Evolutionary conservation across 441 rosid species (phyloP).

Genomic region (Geranium incanum): DNA sequence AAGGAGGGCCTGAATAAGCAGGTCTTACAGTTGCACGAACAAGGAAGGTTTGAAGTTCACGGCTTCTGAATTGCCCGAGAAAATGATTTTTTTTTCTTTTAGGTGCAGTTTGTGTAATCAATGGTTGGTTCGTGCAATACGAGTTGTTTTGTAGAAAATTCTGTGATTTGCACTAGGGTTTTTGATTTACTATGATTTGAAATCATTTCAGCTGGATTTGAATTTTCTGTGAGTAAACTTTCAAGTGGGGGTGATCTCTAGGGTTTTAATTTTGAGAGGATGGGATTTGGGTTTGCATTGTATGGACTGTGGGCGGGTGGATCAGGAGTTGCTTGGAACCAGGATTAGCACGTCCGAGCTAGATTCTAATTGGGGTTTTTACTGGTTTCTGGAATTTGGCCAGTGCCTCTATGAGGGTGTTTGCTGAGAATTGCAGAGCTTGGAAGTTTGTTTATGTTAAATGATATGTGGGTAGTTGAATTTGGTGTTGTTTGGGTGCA

Average conservation of each 20-base stretch:
- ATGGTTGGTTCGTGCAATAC: conserved; percentile 29
- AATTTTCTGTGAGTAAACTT: conserved; percentile 29
- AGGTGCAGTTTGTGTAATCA: conserved; percentile 32
- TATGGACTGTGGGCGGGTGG: conserved; percentile 36
- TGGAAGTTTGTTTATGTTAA: not conserved
- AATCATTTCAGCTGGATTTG: conserved; percentile 27
- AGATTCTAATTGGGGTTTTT: conserved; percentile 15
- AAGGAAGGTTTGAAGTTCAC: too few relatives aligned
- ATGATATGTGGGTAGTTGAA: conserved; percentile 6
- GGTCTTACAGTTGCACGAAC: too few relatives aligned
- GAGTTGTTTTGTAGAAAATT: conserved; percentile 22
- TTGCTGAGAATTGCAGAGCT: conserved; percentile 1
- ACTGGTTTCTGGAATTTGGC: too few relatives aligned
- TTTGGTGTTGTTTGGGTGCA: not conserved
- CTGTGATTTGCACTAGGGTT: conserved; percentile 52
- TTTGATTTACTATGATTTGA: conserved; percentile 30
- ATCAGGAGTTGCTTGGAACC: conserved; percentile 29
- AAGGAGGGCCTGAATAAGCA: too few relatives aligned
- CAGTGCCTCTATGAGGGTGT: not conserved
- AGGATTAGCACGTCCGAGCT: conserved; percentile 22
- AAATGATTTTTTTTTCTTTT: conserved; percentile 15
- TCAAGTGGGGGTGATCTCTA: conserved; percentile 42
- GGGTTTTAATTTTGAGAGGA: conserved; percentile 48
- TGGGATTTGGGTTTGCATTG: conserved; percentile 62
- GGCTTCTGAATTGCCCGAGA: conserved; percentile 29